These are phyloP conservation scores for Arxiozyma heterogenica DNA, from an alignment of 1,139 yeast genomes.

Conservation along the genomic window DNA sequence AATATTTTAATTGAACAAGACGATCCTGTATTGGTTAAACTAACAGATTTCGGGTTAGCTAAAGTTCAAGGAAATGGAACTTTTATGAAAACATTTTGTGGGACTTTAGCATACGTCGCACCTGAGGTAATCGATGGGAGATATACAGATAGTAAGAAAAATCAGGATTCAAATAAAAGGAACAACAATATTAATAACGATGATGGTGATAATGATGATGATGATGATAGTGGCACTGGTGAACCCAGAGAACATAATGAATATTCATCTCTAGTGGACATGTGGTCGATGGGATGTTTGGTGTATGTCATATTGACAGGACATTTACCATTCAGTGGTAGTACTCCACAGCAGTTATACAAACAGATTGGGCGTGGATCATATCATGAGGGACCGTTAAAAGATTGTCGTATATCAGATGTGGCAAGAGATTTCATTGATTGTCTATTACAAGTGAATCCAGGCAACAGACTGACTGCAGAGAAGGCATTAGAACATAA, in stretches of 20 bases:
- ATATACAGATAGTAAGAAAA: conserved; percentile 19
- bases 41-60: conserved; percentile 89
- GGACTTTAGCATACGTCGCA: conserved; percentile 84
- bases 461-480: conserved; percentile 61
- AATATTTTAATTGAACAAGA: conserved; percentile 84
- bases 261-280: conserved; percentile 82
- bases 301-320: conserved; percentile 85
- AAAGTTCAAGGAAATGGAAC: conserved; percentile 70
- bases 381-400: conserved; percentile 71
- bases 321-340: conserved; percentile 87
- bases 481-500: conserved; percentile 61
- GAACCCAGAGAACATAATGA: conserved; percentile 30
- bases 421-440: conserved; percentile 63
- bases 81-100: conserved; percentile 80
- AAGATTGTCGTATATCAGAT: conserved; percentile 53
- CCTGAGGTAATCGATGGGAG: conserved; percentile 86
- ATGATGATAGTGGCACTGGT: conserved; percentile 8
- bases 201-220: conserved; percentile 14
- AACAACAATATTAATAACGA: conserved; percentile 19
- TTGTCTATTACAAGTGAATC: conserved; percentile 64
- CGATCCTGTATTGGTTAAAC: conserved; percentile 80
- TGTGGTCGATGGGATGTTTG: conserved; percentile 93
- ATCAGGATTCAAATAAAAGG: conserved; percentile 10
- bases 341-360: conserved; percentile 79
- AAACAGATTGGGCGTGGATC: conserved; percentile 67